Percentiles rank a stretch among this genome's conserved stretches.
Evolutionary conservation across 2,329 filamentous ascomycete genomes (phyloP).

Genomic region (Corynespora cassiicola): DNA sequence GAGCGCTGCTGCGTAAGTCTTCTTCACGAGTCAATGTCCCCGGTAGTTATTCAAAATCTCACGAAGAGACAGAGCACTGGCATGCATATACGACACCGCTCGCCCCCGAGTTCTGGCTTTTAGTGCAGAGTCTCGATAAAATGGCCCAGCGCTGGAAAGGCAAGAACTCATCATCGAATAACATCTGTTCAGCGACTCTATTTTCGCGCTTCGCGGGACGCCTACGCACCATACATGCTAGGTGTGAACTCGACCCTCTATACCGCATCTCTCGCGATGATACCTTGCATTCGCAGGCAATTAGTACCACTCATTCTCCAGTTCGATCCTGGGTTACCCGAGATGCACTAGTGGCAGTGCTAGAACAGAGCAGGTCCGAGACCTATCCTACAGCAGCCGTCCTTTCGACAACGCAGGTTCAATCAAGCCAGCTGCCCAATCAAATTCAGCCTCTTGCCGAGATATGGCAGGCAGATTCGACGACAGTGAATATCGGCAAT

Average conservation of each 20-base stretch:
- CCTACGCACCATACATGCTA: background rate
- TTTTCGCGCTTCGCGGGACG: background rate
- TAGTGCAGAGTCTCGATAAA: background rate
- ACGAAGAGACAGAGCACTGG: background rate
- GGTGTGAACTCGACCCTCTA: background rate
- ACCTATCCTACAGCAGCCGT: too few species aligned
- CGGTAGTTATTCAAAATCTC: background rate
- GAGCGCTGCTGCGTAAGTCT: slow-evolving; percentile 6
- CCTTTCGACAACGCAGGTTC: too few species aligned
- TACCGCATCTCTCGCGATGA: background rate
- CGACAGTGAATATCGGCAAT: background rate
- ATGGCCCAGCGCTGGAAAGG: slow-evolving; percentile 1
- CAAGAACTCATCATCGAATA: too few species aligned
- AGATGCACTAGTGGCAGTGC: background rate
- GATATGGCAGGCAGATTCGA: background rate
- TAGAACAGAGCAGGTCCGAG: background rate
- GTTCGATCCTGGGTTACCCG: background rate
- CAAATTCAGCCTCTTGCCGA: too few species aligned
- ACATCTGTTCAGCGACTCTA: background rate
- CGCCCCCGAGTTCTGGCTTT: slow-evolving; percentile 2
- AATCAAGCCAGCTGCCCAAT: too few species aligned
- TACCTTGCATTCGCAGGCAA: too few species aligned
- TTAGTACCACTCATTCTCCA: too few species aligned
- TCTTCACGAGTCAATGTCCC: too few species aligned
- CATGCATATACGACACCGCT: background rate